These are phyloP conservation scores for Dioszegia aurantiaca DNA, from an alignment of 768 basidiomycete genomes.

Conservation along the genomic window DNA sequence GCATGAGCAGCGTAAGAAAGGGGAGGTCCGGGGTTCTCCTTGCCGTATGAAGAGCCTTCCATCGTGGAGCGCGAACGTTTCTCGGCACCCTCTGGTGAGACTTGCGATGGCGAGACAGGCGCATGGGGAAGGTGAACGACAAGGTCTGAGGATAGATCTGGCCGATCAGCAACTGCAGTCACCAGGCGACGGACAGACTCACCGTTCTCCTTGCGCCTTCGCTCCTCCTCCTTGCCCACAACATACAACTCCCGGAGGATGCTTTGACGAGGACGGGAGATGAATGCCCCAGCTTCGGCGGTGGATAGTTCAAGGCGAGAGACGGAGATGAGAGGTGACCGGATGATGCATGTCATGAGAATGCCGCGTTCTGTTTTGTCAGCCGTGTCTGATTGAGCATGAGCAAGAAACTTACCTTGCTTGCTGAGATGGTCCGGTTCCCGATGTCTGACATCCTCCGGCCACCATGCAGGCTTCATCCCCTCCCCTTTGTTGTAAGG, in stretches of 20 bases:
- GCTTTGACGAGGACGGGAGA: conserved; percentile 42
- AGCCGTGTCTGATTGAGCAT: neutral
- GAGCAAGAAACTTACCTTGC: conserved; percentile 42
- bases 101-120: conserved; percentile 28
- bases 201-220: conserved; percentile 26
- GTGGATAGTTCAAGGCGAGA: conserved; percentile 50
- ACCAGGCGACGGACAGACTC: neutral
- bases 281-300: conserved; percentile 45
- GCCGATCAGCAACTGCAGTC: neutral
- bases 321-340: conserved; percentile 40
- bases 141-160: conserved; percentile 24
- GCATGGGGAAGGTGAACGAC: conserved; percentile 35
- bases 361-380: conserved; percentile 48
- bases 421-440: conserved; percentile 55
- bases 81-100: conserved; percentile 27
- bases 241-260: conserved; percentile 51
- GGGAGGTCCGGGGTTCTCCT: conserved; percentile 28
- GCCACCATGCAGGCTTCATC: conserved; percentile 54
- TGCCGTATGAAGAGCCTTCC: conserved; percentile 11
- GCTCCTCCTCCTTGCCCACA: conserved; percentile 52
- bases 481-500: conserved; percentile 54
- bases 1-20: conserved; percentile 20
- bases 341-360: conserved; percentile 49
- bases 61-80: conserved; percentile 26
- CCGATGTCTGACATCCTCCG: conserved; percentile 50